A percentile compares a stretch with the other conserved stretches of the same genome.
These are phyloP conservation scores for Lyophyllum shimeji DNA, from an alignment of 768 basidiomycete species.

Conservation along the genomic window DNA sequence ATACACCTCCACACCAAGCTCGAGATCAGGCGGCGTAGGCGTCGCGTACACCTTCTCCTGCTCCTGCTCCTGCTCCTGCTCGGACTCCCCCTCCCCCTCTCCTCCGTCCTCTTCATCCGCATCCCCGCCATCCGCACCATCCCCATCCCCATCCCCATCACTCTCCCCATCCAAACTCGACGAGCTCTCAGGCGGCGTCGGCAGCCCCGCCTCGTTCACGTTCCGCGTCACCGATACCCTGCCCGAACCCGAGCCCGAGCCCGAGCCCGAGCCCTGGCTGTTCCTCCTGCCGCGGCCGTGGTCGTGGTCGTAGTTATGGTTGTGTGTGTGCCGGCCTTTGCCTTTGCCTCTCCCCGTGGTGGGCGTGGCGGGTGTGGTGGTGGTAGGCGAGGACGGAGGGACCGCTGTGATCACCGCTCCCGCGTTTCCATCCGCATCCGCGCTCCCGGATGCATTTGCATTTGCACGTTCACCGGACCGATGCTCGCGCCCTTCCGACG, in stretches of 20 bases:
- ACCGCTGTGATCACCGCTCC: no score
- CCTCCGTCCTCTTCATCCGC: background rate
- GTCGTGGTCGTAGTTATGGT: no score
- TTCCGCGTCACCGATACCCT: background rate
- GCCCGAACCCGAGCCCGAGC: background rate
- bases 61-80: background rate
- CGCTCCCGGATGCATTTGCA: no score
- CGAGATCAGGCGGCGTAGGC: background rate
- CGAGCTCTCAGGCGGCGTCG: conserved; percentile 17
- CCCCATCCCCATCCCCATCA: background rate
- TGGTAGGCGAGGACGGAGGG: no score
- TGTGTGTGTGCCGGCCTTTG: no score
- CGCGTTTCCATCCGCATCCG: no score
- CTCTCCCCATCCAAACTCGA: conserved; percentile 6
- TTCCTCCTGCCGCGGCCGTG: no score
- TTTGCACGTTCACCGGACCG: no score
- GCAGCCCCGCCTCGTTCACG: conserved; percentile 12
- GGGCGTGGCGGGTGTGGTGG: no score
- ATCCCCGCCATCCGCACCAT: background rate
- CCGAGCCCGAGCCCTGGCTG: background rate
- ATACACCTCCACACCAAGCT: background rate
- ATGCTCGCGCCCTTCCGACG: no score
- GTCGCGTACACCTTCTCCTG: background rate
- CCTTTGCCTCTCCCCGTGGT: no score
- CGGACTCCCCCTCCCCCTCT: background rate